phyloP scores from a whole-genome alignment of 2,329 filamentous ascomycete genomes.

The Metarhizium sp. region DNA sequence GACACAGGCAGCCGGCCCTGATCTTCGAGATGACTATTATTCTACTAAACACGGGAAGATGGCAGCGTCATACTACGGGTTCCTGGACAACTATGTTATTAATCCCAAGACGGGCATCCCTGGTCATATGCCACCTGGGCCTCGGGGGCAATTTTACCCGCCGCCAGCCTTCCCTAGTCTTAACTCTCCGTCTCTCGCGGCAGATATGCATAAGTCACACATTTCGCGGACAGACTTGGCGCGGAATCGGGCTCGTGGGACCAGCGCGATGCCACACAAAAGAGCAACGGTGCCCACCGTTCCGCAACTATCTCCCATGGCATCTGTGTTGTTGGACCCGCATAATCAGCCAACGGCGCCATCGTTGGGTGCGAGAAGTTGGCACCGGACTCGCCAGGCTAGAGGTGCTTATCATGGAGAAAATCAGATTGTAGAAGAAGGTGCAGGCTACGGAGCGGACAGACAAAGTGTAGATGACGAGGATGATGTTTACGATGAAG shows the following conservation, averaged over 20 bases:
- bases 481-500: conserved; percentile 41
- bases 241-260: conserved; percentile 24
- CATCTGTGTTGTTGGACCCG: conserved; percentile 64
- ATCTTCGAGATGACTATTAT: conserved; percentile 85
- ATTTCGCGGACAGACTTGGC: conserved; percentile 33
- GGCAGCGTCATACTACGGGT: conserved; percentile 93
- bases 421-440: conserved; percentile 46
- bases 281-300: conserved; percentile 26
- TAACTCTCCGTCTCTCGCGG: conserved; percentile 49
- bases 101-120: conserved; percentile 61
- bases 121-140: conserved; percentile 47
- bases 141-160: conserved; percentile 54
- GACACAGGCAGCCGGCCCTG: conserved; percentile 32
- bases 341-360: conserved; percentile 59
- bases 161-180: conserved; percentile 67
- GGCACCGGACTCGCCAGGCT: conserved; percentile 35
- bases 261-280: background rate
- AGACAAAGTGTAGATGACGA: conserved; percentile 38
- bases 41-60: conserved; percentile 95
- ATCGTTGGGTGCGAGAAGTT: conserved; percentile 33
- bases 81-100: conserved; percentile 82
- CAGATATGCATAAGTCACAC: conserved; percentile 44
- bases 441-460: conserved; percentile 36
- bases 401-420: conserved; percentile 37
- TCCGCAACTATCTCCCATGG: conserved; percentile 54